Evolutionary conservation across 2,329 filamentous ascomycete species (phyloP).

Genomic region (Apiospora pterosperma): DNA sequence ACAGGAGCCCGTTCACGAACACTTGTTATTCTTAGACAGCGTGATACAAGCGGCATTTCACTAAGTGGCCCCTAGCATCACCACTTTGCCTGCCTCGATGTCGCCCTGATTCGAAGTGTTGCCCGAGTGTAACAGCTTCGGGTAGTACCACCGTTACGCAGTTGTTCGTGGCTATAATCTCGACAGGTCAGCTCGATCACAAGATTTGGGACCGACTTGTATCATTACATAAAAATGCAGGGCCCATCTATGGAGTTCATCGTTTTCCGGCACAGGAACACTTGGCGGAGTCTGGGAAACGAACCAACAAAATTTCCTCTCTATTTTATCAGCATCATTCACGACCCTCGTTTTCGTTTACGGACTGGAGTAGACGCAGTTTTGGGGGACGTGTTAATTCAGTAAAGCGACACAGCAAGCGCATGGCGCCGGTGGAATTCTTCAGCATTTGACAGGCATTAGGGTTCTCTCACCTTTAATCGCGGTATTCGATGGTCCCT

Average conservation of each 20-base stretch:
- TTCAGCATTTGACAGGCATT: constrained; percentile 25
- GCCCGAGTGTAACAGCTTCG: background rate
- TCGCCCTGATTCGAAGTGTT: background rate
- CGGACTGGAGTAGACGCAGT: constrained; percentile 23
- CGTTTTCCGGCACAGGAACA: constrained; percentile 3
- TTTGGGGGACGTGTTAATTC: constrained; percentile 25
- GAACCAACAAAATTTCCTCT: constrained; percentile 12
- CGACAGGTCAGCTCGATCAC: background rate
- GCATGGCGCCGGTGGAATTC: constrained; percentile 25
- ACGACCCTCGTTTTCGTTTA: constrained; percentile 30
- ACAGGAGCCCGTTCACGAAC: background rate
- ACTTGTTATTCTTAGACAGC: constrained; percentile 3
- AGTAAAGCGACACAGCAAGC: constrained; percentile 27
- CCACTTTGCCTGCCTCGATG: background rate
- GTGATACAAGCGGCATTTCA: background rate
- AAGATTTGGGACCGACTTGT: constrained; percentile 1
- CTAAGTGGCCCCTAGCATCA: background rate
- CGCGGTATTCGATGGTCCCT: constrained; percentile 19
- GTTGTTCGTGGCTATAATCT: constrained; percentile 1
- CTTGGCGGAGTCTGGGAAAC: constrained; percentile 21
- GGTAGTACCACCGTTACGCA: background rate
- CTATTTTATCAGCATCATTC: constrained; percentile 20
- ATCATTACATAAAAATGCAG: constrained; percentile 1
- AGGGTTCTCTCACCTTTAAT: constrained; percentile 14
- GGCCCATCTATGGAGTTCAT: constrained; percentile 6